phyloP scores from a whole-genome alignment of 345 rosid species.

The Moringa oleifera region DNA sequence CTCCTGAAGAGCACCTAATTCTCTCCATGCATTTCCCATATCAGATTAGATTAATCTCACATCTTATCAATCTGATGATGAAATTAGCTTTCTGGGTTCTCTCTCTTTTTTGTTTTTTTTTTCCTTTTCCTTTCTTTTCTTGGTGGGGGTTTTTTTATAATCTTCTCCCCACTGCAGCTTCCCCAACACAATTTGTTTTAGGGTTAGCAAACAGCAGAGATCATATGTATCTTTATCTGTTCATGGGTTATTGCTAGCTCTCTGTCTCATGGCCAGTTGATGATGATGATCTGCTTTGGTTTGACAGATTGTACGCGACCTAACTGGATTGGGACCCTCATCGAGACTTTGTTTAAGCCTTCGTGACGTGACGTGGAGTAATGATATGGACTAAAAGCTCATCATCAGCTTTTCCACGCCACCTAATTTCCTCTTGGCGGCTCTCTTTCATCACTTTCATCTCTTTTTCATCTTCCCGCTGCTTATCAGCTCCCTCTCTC shows the following conservation, averaged over 20 bases:
- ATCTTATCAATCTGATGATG: background rate
- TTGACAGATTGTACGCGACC: slow-evolving; percentile 34
- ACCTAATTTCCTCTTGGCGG: slow-evolving; percentile 29
- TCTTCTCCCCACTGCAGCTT: too few species aligned
- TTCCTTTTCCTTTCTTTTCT: background rate
- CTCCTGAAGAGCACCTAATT: background rate
- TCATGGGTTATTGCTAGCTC: too few species aligned
- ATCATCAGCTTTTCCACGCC: slow-evolving; percentile 48
- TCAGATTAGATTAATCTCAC: background rate
- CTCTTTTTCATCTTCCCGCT: background rate
- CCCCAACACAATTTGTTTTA: slow-evolving; percentile 4
- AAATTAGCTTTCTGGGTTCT: background rate
- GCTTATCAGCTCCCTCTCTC: too few species aligned
- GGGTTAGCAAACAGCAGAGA: slow-evolving; percentile 19
- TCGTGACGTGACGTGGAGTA: slow-evolving; percentile 40
- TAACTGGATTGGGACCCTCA: slow-evolving; percentile 25
- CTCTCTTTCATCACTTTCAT: slow-evolving; percentile 16
- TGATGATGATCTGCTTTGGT: background rate
- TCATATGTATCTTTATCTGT: slow-evolving; percentile 6
- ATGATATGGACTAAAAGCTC: slow-evolving; percentile 59
- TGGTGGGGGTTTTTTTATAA: background rate
- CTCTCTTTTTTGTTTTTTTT: too few species aligned
- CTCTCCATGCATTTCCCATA: background rate
- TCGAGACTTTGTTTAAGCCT: slow-evolving; percentile 9
- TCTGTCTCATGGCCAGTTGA: too few species aligned